Conservation (phyloP, 805 yeast species). For the Suhomyces prunicola region DNA sequence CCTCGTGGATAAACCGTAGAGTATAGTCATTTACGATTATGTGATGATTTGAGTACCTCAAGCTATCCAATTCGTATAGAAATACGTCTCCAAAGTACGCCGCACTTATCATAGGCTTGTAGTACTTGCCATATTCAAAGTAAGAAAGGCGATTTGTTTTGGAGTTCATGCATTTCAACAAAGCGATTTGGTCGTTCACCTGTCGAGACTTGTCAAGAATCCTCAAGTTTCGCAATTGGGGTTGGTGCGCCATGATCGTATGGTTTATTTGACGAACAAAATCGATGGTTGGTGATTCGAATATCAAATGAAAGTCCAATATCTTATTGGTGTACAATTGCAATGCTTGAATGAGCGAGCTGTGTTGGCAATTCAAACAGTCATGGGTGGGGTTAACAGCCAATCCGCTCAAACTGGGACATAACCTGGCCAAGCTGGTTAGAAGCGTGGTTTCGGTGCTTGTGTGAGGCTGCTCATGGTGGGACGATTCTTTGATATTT, state of each 20-base stretch:
- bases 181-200: constrained; percentile 11
- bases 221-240: constrained; percentile 7
- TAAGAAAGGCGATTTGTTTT: constrained; percentile 4
- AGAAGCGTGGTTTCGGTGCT: constrained; percentile 15
- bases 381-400: constrained; percentile 17
- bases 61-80: constrained; percentile 4
- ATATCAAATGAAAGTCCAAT: constrained; percentile 7
- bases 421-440: constrained; percentile 6
- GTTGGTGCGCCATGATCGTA: constrained; percentile 10
- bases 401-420: constrained; percentile 9
- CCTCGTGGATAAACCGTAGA: constrained; percentile 7
- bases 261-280: constrained; percentile 8
- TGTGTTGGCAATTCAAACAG: constrained; percentile 19
- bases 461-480: constrained; percentile 9
- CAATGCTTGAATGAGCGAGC: constrained; percentile 6
- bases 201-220: constrained; percentile 17
- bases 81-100: constrained; percentile 4
- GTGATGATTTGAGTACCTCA: neutral
- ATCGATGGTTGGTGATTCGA: constrained; percentile 13
- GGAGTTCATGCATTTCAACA: constrained; percentile 12
- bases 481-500: constrained; percentile 20
- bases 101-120: constrained; percentile 2
- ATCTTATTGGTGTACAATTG: constrained; percentile 8
- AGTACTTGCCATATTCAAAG: constrained; percentile 14
- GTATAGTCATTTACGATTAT: constrained; percentile 9